Percentiles rank a stretch among this genome's conserved stretches.
Evolutionary conservation across 768 basidiomycete species (phyloP).

Genomic region (Holtermannia corniformis): DNA sequence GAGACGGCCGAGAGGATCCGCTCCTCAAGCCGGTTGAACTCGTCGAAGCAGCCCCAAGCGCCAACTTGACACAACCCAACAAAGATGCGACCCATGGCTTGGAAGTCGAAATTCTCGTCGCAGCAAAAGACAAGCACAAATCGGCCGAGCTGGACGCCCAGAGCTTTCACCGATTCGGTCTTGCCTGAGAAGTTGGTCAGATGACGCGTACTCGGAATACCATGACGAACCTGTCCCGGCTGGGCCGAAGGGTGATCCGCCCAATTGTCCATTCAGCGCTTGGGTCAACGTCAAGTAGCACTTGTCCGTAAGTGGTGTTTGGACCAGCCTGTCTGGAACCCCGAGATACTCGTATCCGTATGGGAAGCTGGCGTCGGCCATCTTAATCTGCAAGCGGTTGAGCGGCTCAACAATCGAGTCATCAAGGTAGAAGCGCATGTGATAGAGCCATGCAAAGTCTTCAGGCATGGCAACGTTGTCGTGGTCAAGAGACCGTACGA

Average conservation of each 20-base stretch:
- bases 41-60: slow-evolving; percentile 70
- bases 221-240: slow-evolving; percentile 72
- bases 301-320: slow-evolving; percentile 93
- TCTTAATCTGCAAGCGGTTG: slow-evolving; percentile 66
- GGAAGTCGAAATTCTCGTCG: slow-evolving; percentile 98
- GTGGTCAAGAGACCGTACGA: slow-evolving; percentile 67
- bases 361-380: slow-evolving; percentile 84
- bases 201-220: not conserved
- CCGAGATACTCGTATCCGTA: slow-evolving; percentile 99
- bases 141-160: slow-evolving; percentile 91
- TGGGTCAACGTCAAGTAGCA: slow-evolving; percentile 95
- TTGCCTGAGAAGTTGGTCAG: slow-evolving; percentile 60
- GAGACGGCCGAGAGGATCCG: slow-evolving; percentile 96
- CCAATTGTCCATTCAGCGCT: slow-evolving; percentile 85
- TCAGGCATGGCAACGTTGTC: slow-evolving; percentile 56
- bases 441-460: slow-evolving; percentile 86
- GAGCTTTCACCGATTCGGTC: slow-evolving; percentile 97
- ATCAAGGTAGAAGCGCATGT: slow-evolving; percentile 97
- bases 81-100: slow-evolving; percentile 99
- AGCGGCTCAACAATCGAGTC: slow-evolving; percentile 60
- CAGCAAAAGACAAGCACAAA: slow-evolving; percentile 99
- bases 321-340: slow-evolving; percentile 90
- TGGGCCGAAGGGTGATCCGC: slow-evolving; percentile 95
- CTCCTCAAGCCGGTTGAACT: slow-evolving; percentile 83
- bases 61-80: slow-evolving; percentile 98